phyloP scores from a whole-genome alignment of 805 yeast genomes.

The Yamadazyma kitorensis region DNA sequence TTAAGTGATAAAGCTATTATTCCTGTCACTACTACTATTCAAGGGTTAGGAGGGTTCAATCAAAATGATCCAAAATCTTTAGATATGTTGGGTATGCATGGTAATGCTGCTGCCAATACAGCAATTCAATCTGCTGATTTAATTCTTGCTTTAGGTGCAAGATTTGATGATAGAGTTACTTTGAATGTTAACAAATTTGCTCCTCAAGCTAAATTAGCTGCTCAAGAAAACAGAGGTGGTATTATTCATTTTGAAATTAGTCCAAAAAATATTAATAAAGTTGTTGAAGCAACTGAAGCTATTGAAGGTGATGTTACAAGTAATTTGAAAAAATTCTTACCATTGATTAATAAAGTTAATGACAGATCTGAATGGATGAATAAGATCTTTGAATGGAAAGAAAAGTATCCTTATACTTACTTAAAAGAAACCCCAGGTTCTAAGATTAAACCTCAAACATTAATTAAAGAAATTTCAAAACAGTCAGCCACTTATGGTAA shows the following conservation, averaged over 20 bases:
- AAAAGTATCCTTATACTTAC: slow-evolving; percentile 81
- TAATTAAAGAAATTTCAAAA: slow-evolving; percentile 72
- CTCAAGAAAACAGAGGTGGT: slow-evolving; percentile 87
- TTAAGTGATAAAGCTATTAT: slow-evolving; percentile 87
- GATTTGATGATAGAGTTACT: slow-evolving; percentile 98
- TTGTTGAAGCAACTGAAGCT: slow-evolving; percentile 94
- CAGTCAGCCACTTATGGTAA: slow-evolving; percentile 62
- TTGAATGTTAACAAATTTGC: slow-evolving; percentile 84
- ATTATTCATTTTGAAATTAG: slow-evolving; percentile 93
- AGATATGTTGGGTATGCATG: slow-evolving; percentile 99
- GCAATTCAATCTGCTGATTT: slow-evolving; percentile 94
- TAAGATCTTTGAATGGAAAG: slow-evolving; percentile 77
- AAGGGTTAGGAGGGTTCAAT: slow-evolving; percentile 92
- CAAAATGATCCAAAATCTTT: slow-evolving; percentile 86
- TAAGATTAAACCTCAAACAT: slow-evolving; percentile 88
- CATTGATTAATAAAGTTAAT: slow-evolving; percentile 60
- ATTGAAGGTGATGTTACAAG: slow-evolving; percentile 92
- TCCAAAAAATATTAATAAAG: slow-evolving; percentile 97
- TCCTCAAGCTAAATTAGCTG: slow-evolving; percentile 89
- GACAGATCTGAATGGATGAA: slow-evolving; percentile 79
- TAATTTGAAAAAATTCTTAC: slow-evolving; percentile 71
- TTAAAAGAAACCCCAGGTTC: slow-evolving; percentile 77
- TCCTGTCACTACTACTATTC: slow-evolving; percentile 95
- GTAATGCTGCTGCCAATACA: slow-evolving; percentile 89
- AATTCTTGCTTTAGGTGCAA: slow-evolving; percentile 91